phyloP scores from a whole-genome alignment of 192 early-diverging fungal species.

The Backusella circina region DNA sequence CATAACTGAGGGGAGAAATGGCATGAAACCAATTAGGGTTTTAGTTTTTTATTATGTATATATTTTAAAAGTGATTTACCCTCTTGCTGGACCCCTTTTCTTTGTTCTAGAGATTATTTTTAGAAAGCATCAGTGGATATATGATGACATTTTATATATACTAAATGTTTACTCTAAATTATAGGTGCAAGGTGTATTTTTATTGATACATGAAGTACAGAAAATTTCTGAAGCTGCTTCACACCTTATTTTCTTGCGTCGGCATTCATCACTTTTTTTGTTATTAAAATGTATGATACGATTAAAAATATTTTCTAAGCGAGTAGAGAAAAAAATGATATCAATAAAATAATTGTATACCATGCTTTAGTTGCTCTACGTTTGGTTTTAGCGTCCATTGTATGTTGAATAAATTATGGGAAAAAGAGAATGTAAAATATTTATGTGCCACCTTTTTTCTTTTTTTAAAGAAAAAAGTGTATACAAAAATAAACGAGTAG shows the following conservation, averaged over 20 bases:
- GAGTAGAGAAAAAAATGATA: background rate
- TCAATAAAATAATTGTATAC: too few species aligned
- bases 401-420: background rate
- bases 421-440: background rate
- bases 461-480: background rate
- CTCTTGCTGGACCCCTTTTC: slow-evolving; percentile 29
- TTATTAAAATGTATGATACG: background rate
- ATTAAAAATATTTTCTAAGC: background rate
- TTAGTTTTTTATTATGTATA: too few species aligned
- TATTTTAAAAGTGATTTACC: slow-evolving; percentile 10
- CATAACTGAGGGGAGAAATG: slow-evolving; percentile 6
- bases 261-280: slow-evolving; percentile 23
- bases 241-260: slow-evolving; percentile 32
- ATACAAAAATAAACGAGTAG: background rate
- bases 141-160: background rate
- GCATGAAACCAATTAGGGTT: background rate
- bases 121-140: background rate
- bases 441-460: background rate
- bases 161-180: background rate
- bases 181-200: background rate
- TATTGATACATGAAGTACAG: slow-evolving; percentile 16
- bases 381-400: background rate
- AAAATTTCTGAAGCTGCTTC: slow-evolving; percentile 2
- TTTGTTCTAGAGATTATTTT: slow-evolving; percentile 16
- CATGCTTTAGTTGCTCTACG: background rate